Evolutionary conservation across 2,329 filamentous ascomycete genomes (phyloP), one percentile per base, ranked within the genome.

Genomic region (Furcasterigmium furcatum): DNA sequence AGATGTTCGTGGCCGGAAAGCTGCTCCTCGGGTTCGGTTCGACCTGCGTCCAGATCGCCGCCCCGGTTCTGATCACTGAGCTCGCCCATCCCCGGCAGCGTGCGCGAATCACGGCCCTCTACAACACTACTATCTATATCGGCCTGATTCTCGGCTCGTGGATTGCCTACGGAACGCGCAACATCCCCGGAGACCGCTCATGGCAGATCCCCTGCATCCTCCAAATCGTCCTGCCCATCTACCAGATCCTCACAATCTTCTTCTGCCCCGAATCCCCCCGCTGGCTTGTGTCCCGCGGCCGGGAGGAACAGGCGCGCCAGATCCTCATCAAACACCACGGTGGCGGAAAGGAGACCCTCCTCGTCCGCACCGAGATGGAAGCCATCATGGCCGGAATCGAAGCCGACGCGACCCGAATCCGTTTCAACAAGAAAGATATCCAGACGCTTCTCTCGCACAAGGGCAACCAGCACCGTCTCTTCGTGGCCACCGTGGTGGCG

Each of bases 271-370:
- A 43, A 21, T 36, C 32, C 20, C 45, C 46, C 5, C 34, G 46
- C n/a, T 49, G 46, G 49, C 32, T 51, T 4, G 39, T 46, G 5
- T 34, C 45, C 14, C 46, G 45, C 12, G 44, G 45, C 6, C 43
- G 22, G 14, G 30, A 41, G 3, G 39, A 43, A 2, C 16, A 42
- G 13, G 50, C 50, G 2, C 21, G 42, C 5, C n/a, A 44, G 9
- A 39, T 52, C 1, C 42, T 52, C 27, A 44, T 52, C 40, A 50
- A 50, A 22, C 45, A 52, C 29, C 52, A 54, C 19, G 52, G 49
- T 2, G 38, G 43, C 9, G 51, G 51, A 3, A 18, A 36, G 3
- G 48, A 50, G 22, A 48, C 47, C 4, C 21, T 24, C 6, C 20
- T 41, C 7, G 50, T 52, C n/a, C 27, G 24, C 16, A 14, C 22